Conservation (phyloP, 1,284 basidiomycete species). For the Austroboletus niveus region DNA sequence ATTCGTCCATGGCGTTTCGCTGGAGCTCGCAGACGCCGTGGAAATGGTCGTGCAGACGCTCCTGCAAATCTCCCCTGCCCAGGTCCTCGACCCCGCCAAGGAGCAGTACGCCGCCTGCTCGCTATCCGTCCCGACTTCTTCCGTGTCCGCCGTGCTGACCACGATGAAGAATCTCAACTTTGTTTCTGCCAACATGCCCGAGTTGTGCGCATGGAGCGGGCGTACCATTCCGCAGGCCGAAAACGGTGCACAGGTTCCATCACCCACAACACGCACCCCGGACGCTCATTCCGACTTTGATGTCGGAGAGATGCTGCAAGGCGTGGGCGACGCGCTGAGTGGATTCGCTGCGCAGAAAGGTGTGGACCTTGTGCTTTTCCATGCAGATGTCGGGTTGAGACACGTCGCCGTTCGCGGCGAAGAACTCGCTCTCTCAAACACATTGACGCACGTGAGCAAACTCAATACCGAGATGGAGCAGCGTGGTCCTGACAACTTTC, state of each 20-base stretch:
- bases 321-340: conserved; percentile 80
- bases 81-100: conserved; percentile 87
- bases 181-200: conserved; percentile 75
- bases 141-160: conserved; percentile 84
- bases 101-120: conserved; percentile 89
- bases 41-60: conserved; percentile 88
- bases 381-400: conserved; percentile 82
- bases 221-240: conserved; percentile 14
- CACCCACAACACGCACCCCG: conserved; percentile 15
- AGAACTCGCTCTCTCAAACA: conserved; percentile 79
- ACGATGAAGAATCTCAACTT: conserved; percentile 91
- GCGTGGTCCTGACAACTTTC: conserved; percentile 17
- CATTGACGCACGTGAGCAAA: conserved; percentile 75
- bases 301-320: conserved; percentile 71
- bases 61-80: conserved; percentile 82
- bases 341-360: conserved; percentile 80
- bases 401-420: conserved; percentile 84
- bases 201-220: conserved; percentile 34
- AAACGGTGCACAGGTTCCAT: conserved; percentile 19
- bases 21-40: conserved; percentile 84
- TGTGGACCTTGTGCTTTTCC: conserved; percentile 86
- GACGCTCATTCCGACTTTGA: conserved; percentile 49
- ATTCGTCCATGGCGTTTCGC: conserved; percentile 61
- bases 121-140: conserved; percentile 80
- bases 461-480: conserved; percentile 2